Percentiles rank a stretch among this genome's conserved stretches.
Conservation (phyloP, 75 land plant species). For the Sequoiadendron giganteum region DNA sequence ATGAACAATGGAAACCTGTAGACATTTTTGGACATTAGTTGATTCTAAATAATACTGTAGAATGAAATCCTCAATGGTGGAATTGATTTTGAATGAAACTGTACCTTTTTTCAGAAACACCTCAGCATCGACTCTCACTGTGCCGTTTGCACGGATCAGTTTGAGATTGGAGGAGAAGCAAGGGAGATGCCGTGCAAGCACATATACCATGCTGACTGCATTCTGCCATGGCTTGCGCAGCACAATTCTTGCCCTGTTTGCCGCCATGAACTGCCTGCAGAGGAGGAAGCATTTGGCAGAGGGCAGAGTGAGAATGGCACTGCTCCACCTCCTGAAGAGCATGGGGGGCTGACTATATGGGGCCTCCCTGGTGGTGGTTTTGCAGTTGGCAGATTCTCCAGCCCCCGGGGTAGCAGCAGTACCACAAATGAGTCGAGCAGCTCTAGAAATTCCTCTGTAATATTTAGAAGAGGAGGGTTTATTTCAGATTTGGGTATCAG, state of each 20-base stretch:
- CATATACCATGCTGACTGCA: slow-evolving; percentile 49
- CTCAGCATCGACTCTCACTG: slow-evolving; percentile 45
- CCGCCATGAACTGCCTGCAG: slow-evolving; percentile 43
- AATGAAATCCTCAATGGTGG: background rate
- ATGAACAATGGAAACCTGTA: too few species aligned
- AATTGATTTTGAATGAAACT: background rate
- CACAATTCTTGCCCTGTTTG: slow-evolving; percentile 70
- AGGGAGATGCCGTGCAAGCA: slow-evolving; percentile 71
- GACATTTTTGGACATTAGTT: background rate
- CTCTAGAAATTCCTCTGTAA: background rate
- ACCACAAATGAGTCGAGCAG: background rate
- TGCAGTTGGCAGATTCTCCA: slow-evolving; percentile 60
- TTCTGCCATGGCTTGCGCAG: slow-evolving; percentile 51
- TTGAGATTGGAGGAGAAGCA: slow-evolving; percentile 56
- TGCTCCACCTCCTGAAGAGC: background rate
- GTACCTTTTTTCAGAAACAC: slow-evolving; percentile 19
- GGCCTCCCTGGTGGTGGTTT: slow-evolving; percentile 72
- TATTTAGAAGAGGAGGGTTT: slow-evolving; percentile 2
- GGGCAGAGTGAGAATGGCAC: background rate
- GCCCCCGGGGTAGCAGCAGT: background rate
- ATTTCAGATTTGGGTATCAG: background rate
- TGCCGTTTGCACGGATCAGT: slow-evolving; percentile 60
- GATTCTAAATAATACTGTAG: background rate
- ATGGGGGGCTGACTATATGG: slow-evolving; percentile 69
- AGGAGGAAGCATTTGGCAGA: background rate